A percentile compares a stretch with the other conserved stretches of the same genome.
phyloP scores from a whole-genome alignment of 257 asterid genomes.

The Fraxinus pennsylvanica region DNA sequence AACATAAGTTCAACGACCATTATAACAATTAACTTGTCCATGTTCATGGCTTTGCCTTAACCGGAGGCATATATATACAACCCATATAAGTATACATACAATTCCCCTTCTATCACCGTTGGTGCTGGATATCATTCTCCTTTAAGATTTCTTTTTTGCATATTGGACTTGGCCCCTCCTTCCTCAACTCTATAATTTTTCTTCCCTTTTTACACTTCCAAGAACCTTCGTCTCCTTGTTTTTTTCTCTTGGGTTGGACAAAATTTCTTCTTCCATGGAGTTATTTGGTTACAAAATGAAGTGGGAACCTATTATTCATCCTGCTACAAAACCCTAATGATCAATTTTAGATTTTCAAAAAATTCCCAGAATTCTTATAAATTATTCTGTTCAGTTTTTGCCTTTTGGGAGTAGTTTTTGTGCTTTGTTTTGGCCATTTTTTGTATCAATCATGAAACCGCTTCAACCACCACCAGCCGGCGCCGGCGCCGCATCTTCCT shows the following conservation, averaged over 20 bases:
- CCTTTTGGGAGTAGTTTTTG: neutral
- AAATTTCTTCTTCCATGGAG: neutral
- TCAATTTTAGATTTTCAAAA: neutral
- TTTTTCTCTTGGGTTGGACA: neutral
- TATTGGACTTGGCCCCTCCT: slow-evolving; percentile 20
- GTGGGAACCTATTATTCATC: neutral
- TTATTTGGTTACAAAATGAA: neutral
- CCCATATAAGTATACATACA: too few species aligned
- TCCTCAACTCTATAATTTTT: neutral
- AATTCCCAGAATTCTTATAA: neutral
- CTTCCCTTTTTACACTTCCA: slow-evolving; percentile 35
- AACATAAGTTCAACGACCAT: too few species aligned
- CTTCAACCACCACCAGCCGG: slow-evolving; percentile 48
- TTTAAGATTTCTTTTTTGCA: slow-evolving; percentile 27
- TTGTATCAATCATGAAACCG: slow-evolving; percentile 50
- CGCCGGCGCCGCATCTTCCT: slow-evolving; percentile 30
- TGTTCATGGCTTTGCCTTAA: neutral
- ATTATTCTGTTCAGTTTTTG: neutral
- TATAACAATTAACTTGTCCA: too few species aligned
- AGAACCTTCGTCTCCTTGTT: slow-evolving; percentile 29
- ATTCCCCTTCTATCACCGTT: too few species aligned
- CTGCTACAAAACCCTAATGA: neutral
- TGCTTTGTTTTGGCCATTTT: neutral
- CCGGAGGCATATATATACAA: neutral
- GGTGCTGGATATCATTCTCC: too few species aligned